Conservation (phyloP, 306 rosid species). For the Cotoneaster glaucophyllus region DNA sequence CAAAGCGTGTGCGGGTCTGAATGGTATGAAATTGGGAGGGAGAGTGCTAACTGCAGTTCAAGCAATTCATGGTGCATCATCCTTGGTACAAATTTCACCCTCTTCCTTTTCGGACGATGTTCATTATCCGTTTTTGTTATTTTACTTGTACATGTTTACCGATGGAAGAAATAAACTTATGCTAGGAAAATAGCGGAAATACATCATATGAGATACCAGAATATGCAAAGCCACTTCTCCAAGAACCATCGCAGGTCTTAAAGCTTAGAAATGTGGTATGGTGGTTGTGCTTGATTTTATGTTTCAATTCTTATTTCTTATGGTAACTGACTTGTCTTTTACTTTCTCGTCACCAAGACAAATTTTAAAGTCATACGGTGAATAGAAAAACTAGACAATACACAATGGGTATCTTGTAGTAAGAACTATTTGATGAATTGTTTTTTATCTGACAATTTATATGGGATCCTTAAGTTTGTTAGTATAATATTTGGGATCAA, state of each 20-base stretch:
- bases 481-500: background rate
- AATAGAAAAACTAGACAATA: too few species aligned
- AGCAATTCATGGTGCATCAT: constrained; percentile 39
- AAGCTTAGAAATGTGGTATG: constrained; percentile 84
- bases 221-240: constrained; percentile 70
- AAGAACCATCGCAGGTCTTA: constrained; percentile 60
- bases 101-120: background rate
- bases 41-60: constrained; percentile 67
- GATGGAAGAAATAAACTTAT: constrained; percentile 7
- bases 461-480: too few species aligned
- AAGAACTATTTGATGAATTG: too few species aligned
- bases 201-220: constrained; percentile 63
- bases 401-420: too few species aligned
- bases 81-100: constrained; percentile 38
- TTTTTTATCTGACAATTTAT: too few species aligned
- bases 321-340: background rate
- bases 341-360: background rate
- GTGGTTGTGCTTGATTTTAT: background rate
- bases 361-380: too few species aligned
- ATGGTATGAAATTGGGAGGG: constrained; percentile 83
- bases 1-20: constrained; percentile 89
- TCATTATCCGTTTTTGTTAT: background rate
- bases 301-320: background rate
- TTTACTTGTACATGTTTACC: constrained; percentile 11
- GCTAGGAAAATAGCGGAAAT: constrained; percentile 48